Percentiles rank a stretch among this genome's conserved stretches.
These are phyloP conservation scores for Paspalum vaginatum DNA, from an alignment of 176 grass and related monocot genomes.

Conservation along the genomic window DNA sequence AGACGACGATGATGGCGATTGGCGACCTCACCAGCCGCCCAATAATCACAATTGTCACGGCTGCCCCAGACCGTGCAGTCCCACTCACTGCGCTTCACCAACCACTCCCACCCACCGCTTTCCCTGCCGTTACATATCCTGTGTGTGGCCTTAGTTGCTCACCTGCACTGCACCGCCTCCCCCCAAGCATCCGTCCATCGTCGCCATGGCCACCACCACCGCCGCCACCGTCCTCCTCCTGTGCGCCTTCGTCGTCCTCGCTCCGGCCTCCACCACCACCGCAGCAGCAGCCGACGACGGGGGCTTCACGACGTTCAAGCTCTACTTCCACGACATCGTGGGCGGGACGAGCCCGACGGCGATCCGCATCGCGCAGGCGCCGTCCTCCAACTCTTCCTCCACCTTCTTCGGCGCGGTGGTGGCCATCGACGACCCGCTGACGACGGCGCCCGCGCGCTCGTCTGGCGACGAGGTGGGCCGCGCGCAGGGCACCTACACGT, in stretches of 20 bases:
- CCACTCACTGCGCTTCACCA: not conserved
- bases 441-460: slow-evolving; percentile 6
- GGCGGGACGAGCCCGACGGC: slow-evolving; percentile 48
- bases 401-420: slow-evolving; percentile 58
- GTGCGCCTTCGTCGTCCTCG: not conserved
- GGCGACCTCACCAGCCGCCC: not conserved
- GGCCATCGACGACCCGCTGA: slow-evolving; percentile 82
- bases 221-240: not conserved
- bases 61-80: not conserved
- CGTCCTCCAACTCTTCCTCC: slow-evolving; percentile 26
- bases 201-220: not conserved
- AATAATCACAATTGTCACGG: not conserved
- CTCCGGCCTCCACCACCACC: not conserved
- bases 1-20: not conserved
- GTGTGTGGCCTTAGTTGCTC: no score
- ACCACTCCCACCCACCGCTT: slow-evolving; percentile 4
- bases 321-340: slow-evolving; percentile 71
- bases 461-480: slow-evolving; percentile 47
- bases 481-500: slow-evolving; percentile 75
- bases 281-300: not conserved
- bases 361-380: slow-evolving; percentile 52
- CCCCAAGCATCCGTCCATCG: not conserved
- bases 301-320: slow-evolving; percentile 46
- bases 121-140: not conserved
- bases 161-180: not conserved